Percentiles rank a stretch among this genome's conserved stretches.
These are phyloP conservation scores for Aspergillus piperis DNA, from an alignment of 2,329 filamentous ascomycete species.

Conservation along the genomic window DNA sequence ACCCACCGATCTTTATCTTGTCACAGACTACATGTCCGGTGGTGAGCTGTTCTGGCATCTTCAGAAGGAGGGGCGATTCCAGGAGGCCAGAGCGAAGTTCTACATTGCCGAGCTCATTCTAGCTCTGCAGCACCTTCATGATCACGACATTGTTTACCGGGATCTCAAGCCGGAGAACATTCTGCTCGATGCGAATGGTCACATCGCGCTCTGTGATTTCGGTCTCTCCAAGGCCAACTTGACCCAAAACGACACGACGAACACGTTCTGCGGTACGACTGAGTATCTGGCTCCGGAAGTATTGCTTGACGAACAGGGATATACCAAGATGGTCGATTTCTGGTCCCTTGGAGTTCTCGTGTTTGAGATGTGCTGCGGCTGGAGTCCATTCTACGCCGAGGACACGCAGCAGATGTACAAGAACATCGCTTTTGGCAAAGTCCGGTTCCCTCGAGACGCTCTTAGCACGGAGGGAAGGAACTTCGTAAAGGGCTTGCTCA, in stretches of 20 bases:
- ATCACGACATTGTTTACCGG: conserved; percentile 96
- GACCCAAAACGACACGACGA: conserved; percentile 95
- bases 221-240: conserved; percentile 96
- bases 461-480: conserved; percentile 92
- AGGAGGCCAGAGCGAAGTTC: conserved; percentile 93
- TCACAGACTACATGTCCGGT: conserved; percentile 99
- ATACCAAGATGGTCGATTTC: conserved; percentile 99
- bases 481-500: conserved; percentile 96
- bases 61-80: conserved; percentile 94
- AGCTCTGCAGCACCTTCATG: conserved; percentile 89
- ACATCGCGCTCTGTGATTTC: conserved; percentile 97
- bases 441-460: conserved; percentile 92
- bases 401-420: conserved; percentile 99
- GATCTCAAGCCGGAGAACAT: conserved; percentile 99
- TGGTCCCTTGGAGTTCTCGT: conserved; percentile 97
- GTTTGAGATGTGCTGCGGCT: conserved; percentile 99
- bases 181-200: conserved; percentile 90
- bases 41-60: conserved; percentile 98
- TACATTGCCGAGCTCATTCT: conserved; percentile 98
- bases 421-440: conserved; percentile 99
- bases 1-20: conserved; percentile 92
- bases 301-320: conserved; percentile 90
- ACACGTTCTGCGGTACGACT: conserved; percentile 97
- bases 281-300: conserved; percentile 97
- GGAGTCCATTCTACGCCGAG: conserved; percentile 98